Evolutionary conservation across 2,329 filamentous ascomycete genomes (phyloP).

Genomic region (Achaetomium macrosporum): DNA sequence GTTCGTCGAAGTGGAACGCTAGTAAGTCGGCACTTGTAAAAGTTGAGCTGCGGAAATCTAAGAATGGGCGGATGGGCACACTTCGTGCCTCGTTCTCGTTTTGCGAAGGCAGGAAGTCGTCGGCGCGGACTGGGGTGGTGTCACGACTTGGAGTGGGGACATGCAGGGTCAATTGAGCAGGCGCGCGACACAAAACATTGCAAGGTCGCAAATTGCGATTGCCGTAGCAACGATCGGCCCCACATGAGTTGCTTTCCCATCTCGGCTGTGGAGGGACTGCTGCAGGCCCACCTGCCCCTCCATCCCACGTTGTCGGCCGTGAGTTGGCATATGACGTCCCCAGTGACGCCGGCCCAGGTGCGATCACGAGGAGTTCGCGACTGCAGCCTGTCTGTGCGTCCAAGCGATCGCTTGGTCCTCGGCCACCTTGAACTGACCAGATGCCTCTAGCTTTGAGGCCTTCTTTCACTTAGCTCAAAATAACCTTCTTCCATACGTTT

Average conservation of each 20-base stretch:
- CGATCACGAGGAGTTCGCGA: neutral
- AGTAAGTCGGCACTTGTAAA: neutral
- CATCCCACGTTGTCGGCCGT: slow-evolving; percentile 7
- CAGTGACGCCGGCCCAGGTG: neutral
- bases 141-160: slow-evolving; percentile 8
- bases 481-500: too few relatives aligned
- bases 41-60: neutral
- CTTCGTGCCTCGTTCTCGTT: slow-evolving; percentile 12
- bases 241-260: neutral
- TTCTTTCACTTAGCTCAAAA: too few relatives aligned
- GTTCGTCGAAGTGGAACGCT: neutral
- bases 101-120: slow-evolving; percentile 3
- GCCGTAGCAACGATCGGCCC: slow-evolving; percentile 16
- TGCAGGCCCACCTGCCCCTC: slow-evolving; percentile 13
- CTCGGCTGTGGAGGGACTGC: neutral
- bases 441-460: neutral
- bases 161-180: slow-evolving; percentile 3
- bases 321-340: slow-evolving; percentile 22
- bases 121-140: neutral
- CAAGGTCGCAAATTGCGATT: neutral
- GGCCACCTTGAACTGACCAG: neutral
- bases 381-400: neutral
- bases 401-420: neutral
- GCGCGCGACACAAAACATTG: slow-evolving; percentile 13
- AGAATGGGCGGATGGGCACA: neutral